Conservation (phyloP, 495 filamentous ascomycete species). For the Hypoxylon fragiforme region DNA sequence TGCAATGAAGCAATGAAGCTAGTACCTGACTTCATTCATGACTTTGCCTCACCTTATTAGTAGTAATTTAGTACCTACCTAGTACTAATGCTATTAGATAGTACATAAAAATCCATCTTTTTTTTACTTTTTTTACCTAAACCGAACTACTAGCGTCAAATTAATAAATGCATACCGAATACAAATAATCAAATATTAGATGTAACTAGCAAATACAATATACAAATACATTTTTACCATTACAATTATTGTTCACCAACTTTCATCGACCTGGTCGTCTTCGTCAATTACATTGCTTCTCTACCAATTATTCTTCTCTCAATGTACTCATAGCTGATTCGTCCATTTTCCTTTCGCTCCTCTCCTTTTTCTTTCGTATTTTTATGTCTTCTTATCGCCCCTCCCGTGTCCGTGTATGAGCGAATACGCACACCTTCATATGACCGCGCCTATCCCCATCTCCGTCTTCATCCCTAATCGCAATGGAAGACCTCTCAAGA, state of each 20-base stretch:
- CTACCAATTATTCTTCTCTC: conserved; percentile 12
- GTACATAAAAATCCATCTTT: no score
- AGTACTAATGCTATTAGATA: no score
- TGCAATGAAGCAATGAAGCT: no score
- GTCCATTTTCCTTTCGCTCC: conserved; percentile 18
- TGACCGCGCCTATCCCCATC: conserved; percentile 49
- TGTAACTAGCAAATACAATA: no score
- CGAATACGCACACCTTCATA: conserved; percentile 20
- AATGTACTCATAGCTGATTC: conserved; percentile 17
- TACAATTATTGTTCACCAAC: conserved; percentile 21
- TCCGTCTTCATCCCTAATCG: conserved; percentile 47
- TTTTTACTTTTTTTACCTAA: no score
- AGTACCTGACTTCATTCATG: no score
- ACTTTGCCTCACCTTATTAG: no score
- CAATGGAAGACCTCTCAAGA: conserved; percentile 75
- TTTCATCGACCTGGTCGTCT: conserved; percentile 5
- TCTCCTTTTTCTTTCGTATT: conserved; percentile 32
- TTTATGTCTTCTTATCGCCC: conserved; percentile 39
- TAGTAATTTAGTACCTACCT: no score
- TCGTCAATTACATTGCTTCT: conserved; percentile 21
- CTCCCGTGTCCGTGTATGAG: conserved; percentile 24
- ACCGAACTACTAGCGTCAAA: no score
- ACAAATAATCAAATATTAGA: no score
- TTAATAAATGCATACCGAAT: no score
- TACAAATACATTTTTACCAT: no score